Conservation (phyloP, 192 early-diverging fungal genomes). For the Mortierella antarctica region DNA sequence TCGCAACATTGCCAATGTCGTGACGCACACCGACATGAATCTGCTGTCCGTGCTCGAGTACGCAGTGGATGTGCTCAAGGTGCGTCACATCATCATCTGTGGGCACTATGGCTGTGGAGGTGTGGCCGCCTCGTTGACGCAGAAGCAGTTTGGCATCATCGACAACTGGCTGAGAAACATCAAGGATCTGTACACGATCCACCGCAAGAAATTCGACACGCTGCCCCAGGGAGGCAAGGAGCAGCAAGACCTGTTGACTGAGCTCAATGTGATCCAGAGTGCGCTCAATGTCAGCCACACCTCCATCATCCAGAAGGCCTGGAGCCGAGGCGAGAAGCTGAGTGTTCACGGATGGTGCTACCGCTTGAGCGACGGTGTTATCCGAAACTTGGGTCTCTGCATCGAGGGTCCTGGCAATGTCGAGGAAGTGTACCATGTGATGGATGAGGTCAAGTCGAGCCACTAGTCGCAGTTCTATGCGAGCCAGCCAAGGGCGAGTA, state of each 20-base stretch:
- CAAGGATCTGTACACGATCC: conserved; percentile 81
- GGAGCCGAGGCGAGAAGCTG: conserved; percentile 76
- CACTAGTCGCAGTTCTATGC: not conserved
- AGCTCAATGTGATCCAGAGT: conserved; percentile 82
- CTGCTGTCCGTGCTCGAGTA: conserved; percentile 91
- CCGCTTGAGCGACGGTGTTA: conserved; percentile 51
- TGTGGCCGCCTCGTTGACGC: conserved; percentile 68
- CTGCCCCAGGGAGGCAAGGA: conserved; percentile 54
- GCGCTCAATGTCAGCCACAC: conserved; percentile 79
- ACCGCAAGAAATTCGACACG: conserved; percentile 58
- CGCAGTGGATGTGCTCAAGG: conserved; percentile 90
- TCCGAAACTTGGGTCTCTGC: conserved; percentile 49
- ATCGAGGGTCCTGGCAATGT: conserved; percentile 63
- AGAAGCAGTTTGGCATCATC: conserved; percentile 77
- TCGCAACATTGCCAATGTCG: conserved; percentile 97
- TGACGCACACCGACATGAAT: conserved; percentile 85
- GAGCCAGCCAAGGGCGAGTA: not conserved
- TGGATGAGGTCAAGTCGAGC: conserved; percentile 2
- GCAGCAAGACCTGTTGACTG: conserved; percentile 66
- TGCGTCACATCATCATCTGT: conserved; percentile 94
- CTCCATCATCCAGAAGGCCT: conserved; percentile 85
- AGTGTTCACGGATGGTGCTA: conserved; percentile 81
- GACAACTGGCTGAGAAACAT: conserved; percentile 93
- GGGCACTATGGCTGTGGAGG: conserved; percentile 87
- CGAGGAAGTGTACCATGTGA: conserved; percentile 38